These are phyloP conservation scores for Paramyrothecium sp. DNA, from an alignment of 2,329 filamentous ascomycete species.

Conservation along the genomic window DNA sequence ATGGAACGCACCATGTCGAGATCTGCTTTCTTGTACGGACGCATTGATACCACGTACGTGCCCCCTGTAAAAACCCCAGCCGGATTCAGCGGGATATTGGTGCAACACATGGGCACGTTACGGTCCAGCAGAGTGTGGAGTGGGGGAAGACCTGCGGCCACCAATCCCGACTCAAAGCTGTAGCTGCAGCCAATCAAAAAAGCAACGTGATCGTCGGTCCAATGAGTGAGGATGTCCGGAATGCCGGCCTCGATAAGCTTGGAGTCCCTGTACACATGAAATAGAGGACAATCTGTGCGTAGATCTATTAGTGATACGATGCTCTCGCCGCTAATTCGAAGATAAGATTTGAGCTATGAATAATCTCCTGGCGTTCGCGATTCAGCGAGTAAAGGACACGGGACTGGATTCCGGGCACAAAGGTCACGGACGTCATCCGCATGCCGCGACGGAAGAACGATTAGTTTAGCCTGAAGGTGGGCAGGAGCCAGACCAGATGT, in stretches of 20 bases:
- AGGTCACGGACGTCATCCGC: constrained; percentile 57
- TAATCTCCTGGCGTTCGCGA: constrained; percentile 42
- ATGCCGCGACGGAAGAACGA: constrained; percentile 56
- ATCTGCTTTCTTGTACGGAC: constrained; percentile 49
- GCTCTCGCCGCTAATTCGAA: constrained; percentile 15
- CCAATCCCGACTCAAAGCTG: constrained; percentile 60
- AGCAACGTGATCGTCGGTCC: constrained; percentile 57
- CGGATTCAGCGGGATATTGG: constrained; percentile 52
- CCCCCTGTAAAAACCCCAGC: constrained; percentile 55
- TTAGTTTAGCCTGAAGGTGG: constrained; percentile 61
- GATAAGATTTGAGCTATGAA: constrained; percentile 30
- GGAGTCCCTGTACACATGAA: constrained; percentile 55
- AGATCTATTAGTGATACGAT: constrained; percentile 44
- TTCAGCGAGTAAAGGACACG: constrained; percentile 59
- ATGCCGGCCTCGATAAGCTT: constrained; percentile 34
- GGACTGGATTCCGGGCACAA: constrained; percentile 60
- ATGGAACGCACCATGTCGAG: constrained; percentile 52
- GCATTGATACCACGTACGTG: constrained; percentile 63
- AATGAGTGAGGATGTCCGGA: constrained; percentile 45
- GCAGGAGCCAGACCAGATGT: constrained; percentile 56
- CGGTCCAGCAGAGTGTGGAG: constrained; percentile 45
- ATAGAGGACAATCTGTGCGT: constrained; percentile 55
- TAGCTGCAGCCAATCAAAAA: constrained; percentile 65
- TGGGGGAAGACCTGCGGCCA: constrained; percentile 46
- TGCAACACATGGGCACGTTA: constrained; percentile 63